Percentiles rank a stretch among this genome's conserved stretches.
Evolutionary conservation across 1,284 basidiomycete species (phyloP).

Genomic region (Afroboletus lepidellus): DNA sequence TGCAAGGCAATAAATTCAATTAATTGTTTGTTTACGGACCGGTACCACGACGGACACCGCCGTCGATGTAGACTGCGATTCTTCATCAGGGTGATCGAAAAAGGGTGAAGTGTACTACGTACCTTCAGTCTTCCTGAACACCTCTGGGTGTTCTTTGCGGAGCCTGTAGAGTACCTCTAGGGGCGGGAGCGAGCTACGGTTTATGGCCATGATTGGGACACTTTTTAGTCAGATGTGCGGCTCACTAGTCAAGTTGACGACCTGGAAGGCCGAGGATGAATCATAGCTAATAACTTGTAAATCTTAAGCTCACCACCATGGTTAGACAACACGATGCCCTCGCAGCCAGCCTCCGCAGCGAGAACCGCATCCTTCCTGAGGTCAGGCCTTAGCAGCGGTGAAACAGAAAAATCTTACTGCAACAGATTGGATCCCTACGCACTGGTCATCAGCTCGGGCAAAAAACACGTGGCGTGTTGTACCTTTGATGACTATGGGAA

Average conservation of each 20-base stretch:
- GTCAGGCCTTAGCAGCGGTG: slow-evolving; percentile 5
- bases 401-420: slow-evolving; percentile 42
- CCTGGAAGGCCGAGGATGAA: slow-evolving; percentile 38
- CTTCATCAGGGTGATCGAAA: slow-evolving; percentile 1
- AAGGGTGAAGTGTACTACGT: slow-evolving; percentile 4
- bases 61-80: slow-evolving; percentile 79
- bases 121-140: slow-evolving; percentile 75
- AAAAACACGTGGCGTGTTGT: slow-evolving; percentile 8
- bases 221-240: slow-evolving; percentile 8
- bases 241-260: slow-evolving; percentile 80
- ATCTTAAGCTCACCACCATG: slow-evolving; percentile 69
- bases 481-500: slow-evolving; percentile 87
- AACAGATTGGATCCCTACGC: slow-evolving; percentile 69
- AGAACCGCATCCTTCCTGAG: slow-evolving; percentile 72
- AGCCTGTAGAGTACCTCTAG: slow-evolving; percentile 78
- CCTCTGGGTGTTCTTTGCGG: slow-evolving; percentile 67
- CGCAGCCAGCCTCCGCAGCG: slow-evolving; percentile 83
- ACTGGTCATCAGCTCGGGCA: slow-evolving; percentile 7
- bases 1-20: slow-evolving; percentile 1
- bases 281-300: not conserved
- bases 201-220: not conserved
- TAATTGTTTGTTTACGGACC: slow-evolving; percentile 39
- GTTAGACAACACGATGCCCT: slow-evolving; percentile 88
- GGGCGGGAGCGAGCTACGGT: slow-evolving; percentile 60
- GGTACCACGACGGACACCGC: slow-evolving; percentile 82